Evolutionary conservation across 2,329 filamentous ascomycete species (phyloP), one percentile per base, ranked within the genome.

Genomic region (Colletotrichum cereale): DNA sequence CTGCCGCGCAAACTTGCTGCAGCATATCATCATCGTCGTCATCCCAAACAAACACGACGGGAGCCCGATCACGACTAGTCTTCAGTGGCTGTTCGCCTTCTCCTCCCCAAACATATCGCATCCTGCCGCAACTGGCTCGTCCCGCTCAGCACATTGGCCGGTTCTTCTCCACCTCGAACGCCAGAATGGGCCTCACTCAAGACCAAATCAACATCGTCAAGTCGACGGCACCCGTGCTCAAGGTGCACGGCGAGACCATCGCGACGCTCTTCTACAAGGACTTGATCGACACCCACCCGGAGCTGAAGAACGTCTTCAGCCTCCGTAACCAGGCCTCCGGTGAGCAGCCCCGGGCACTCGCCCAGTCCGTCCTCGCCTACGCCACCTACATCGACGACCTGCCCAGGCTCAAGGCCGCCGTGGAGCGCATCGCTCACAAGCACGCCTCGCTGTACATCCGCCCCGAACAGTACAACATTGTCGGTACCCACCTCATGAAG

Each of bases 351-450:
- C 84, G 85, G n/a, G 92, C 93, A 2, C 87, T 95, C 8, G 92
- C 92, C 14, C 85, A 84, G 50, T 86, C 92, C 1, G 87, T 96
- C 8, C 88, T 92, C 75, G 91, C 91, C 65, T 95, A 95, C 77
- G 93, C 93, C 60, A 83, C 86, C 42, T 86, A 94, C 80, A 92
- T 95, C 77, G 91, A 94, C 79, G 86, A 94, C 77, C 86, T 93
- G 0, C 87, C 85, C 57, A 87, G 84, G 26, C 84, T 95, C 5
- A 79, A 79, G 16, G 84, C 87, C 40, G 83, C 82, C 42, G 84
- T 89, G 18, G 90, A 93, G 79, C 88, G 91, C 76, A 94, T 96
- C 74, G 91, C 90, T 68, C 89, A 94, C 77, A 95, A 94, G 82
- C 93, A 95, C 77, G 91, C 87, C 31, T 92, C 89, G 1, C 85